A percentile compares a stretch with the other conserved stretches of the same genome.
These are phyloP conservation scores for Proliferodiscus dingleyae DNA, from an alignment of 2,329 filamentous ascomycete genomes.

Conservation along the genomic window DNA sequence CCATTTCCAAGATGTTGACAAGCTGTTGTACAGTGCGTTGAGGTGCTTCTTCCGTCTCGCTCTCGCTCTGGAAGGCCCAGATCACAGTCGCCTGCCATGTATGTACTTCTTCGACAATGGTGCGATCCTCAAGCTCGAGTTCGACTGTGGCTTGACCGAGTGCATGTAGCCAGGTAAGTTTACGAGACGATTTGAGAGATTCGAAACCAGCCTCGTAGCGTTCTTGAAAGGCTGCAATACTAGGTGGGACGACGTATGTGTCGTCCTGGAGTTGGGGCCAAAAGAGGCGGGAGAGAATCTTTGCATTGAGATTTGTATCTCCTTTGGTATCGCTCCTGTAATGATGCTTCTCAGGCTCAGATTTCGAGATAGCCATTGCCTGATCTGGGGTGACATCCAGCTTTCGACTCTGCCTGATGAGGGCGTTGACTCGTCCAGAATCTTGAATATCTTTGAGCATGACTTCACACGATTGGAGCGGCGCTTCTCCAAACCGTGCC, in stretches of 20 bases:
- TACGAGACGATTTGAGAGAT: conserved; percentile 73
- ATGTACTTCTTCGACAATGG: conserved; percentile 64
- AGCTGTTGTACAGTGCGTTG: conserved; percentile 48
- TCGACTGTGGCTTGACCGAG: conserved; percentile 76
- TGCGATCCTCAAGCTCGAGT: conserved; percentile 77
- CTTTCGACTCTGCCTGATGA: conserved; percentile 52
- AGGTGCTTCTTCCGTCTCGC: conserved; percentile 17
- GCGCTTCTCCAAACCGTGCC: conserved; percentile 76
- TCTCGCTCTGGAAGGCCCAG: conserved; percentile 63
- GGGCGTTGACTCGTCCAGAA: conserved; percentile 66
- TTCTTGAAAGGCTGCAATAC: conserved; percentile 56
- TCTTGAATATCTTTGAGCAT: conserved; percentile 94
- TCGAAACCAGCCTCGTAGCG: conserved; percentile 74
- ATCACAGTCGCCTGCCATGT: conserved; percentile 88
- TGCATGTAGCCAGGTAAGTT: conserved; percentile 82
- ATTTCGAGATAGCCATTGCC: not conserved
- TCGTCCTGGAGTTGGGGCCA: conserved; percentile 80
- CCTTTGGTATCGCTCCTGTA: conserved; percentile 33
- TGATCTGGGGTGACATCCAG: conserved; percentile 24
- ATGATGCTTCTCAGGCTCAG: conserved; percentile 20
- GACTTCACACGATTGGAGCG: conserved; percentile 89
- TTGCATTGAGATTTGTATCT: conserved; percentile 57
- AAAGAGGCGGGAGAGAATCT: conserved; percentile 87
- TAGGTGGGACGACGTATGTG: conserved; percentile 57
- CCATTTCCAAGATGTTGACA: conserved; percentile 58